These are phyloP conservation scores for Oryza meridionalis DNA, from an alignment of 176 grass and related monocot species.

Conservation along the genomic window DNA sequence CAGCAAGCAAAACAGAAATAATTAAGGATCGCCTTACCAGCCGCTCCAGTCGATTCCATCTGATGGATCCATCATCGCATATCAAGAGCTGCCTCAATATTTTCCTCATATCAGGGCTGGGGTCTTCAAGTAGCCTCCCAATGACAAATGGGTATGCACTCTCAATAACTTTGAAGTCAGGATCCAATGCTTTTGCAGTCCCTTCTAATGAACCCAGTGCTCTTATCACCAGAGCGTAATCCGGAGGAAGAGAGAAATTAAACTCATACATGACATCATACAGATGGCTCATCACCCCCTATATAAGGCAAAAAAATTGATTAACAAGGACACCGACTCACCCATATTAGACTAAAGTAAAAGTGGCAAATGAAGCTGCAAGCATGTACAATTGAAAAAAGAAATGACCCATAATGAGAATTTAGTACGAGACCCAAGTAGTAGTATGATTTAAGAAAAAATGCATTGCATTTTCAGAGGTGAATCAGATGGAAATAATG, in stretches of 20 bases:
- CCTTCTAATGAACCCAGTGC: constrained; percentile 96
- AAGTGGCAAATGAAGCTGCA: constrained; percentile 2
- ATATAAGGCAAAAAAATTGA: constrained; percentile 17
- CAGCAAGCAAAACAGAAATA: constrained; percentile 3
- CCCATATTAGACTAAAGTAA: neutral
- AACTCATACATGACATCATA: constrained; percentile 99
- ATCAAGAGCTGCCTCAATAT: constrained; percentile 86
- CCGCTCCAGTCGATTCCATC: constrained; percentile 90
- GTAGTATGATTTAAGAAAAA: neutral
- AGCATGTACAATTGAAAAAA: neutral
- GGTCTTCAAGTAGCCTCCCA: constrained; percentile 87
- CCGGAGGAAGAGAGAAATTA: constrained; percentile 91
- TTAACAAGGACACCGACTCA: neutral
- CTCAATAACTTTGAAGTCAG: constrained; percentile 91
- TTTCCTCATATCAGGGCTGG: constrained; percentile 92
- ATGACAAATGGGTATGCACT: constrained; percentile 96
- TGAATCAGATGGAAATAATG: constrained; percentile 5
- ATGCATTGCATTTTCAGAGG: neutral
- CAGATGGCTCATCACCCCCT: constrained; percentile 88
- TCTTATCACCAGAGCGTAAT: constrained; percentile 96
- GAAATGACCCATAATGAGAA: neutral
- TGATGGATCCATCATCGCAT: constrained; percentile 82
- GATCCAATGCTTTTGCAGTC: constrained; percentile 95
- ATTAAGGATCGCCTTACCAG: constrained; percentile 51
- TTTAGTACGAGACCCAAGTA: neutral